Evolutionary conservation across 2,329 filamentous ascomycete genomes (phyloP).

Genomic region (Aspergillus proliferans): DNA sequence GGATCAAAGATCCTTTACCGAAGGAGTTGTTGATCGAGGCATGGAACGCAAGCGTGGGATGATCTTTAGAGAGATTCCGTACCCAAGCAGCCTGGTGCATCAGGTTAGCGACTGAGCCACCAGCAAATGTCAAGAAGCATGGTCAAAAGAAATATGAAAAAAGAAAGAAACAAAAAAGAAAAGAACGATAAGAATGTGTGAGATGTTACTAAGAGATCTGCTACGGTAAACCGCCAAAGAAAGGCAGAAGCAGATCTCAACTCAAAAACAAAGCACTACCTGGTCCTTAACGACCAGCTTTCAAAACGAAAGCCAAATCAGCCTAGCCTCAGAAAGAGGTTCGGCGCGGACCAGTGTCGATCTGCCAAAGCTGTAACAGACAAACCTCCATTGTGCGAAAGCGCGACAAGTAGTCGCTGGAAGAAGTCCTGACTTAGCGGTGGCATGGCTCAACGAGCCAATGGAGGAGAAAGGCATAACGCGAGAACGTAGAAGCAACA

Average conservation of each 20-base stretch:
- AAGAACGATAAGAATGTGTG: constrained; percentile 59
- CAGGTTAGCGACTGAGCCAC: constrained; percentile 25
- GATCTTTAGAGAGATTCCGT: constrained; percentile 76
- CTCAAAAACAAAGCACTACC: constrained; percentile 86
- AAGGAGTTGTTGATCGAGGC: constrained; percentile 94
- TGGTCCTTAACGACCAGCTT: constrained; percentile 65
- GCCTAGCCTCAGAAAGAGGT: constrained; percentile 59
- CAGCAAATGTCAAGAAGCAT: constrained; percentile 21
- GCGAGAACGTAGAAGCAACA: neutral
- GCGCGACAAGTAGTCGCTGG: constrained; percentile 50
- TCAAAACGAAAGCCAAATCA: constrained; percentile 85
- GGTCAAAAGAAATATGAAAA: constrained; percentile 7
- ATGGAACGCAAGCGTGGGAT: constrained; percentile 91
- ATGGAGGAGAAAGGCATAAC: constrained; percentile 7
- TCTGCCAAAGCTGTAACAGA: constrained; percentile 99
- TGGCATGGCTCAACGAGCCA: constrained; percentile 25
- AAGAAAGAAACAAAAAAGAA: constrained; percentile 32
- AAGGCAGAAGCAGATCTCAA: constrained; percentile 77
- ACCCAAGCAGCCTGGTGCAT: constrained; percentile 80
- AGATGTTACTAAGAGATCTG: constrained; percentile 98
- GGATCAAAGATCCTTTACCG: constrained; percentile 89
- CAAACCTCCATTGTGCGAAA: constrained; percentile 62
- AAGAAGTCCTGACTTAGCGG: constrained; percentile 88
- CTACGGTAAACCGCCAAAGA: constrained; percentile 54
- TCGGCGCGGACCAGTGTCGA: constrained; percentile 65